Evolutionary conservation across 768 basidiomycete genomes (phyloP).

Genomic region (Collybiopsis luxurians): DNA sequence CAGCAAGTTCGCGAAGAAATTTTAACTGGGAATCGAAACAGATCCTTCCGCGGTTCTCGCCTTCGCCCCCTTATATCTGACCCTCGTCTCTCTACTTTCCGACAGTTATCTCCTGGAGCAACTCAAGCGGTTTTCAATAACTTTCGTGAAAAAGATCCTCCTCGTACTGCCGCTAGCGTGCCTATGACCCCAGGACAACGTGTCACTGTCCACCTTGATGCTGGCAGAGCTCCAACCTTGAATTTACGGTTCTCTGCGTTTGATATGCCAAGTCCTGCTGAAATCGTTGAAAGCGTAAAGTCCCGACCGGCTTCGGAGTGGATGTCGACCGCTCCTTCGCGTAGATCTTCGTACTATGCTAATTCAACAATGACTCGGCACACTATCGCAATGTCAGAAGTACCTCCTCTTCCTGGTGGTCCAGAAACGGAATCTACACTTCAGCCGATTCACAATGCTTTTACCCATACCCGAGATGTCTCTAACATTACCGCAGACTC

Average conservation of each 20-base stretch:
- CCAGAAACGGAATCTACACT: too few species aligned
- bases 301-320: slow-evolving; percentile 20
- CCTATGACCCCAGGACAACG: slow-evolving; percentile 26
- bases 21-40: slow-evolving; percentile 20
- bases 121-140: slow-evolving; percentile 26
- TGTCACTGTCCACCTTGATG: slow-evolving; percentile 46
- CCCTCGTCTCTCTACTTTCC: slow-evolving; percentile 54
- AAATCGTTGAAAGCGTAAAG: slow-evolving; percentile 24
- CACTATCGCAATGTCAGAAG: background rate
- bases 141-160: background rate
- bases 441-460: too few species aligned
- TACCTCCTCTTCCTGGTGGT: too few species aligned
- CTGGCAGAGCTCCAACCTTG: slow-evolving; percentile 42
- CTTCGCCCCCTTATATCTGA: slow-evolving; percentile 50
- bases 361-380: slow-evolving; percentile 8
- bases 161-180: background rate
- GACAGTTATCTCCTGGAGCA: slow-evolving; percentile 42
- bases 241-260: slow-evolving; percentile 54
- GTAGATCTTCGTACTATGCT: slow-evolving; percentile 10
- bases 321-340: background rate
- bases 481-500: background rate
- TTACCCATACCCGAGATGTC: background rate
- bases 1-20: slow-evolving; percentile 36
- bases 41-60: slow-evolving; percentile 30
- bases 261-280: slow-evolving; percentile 36